Percentiles rank a stretch among this genome's conserved stretches.
Evolutionary conservation across 73 alveolate species (phyloP).

Genomic region (Tetrahymena borealis): DNA sequence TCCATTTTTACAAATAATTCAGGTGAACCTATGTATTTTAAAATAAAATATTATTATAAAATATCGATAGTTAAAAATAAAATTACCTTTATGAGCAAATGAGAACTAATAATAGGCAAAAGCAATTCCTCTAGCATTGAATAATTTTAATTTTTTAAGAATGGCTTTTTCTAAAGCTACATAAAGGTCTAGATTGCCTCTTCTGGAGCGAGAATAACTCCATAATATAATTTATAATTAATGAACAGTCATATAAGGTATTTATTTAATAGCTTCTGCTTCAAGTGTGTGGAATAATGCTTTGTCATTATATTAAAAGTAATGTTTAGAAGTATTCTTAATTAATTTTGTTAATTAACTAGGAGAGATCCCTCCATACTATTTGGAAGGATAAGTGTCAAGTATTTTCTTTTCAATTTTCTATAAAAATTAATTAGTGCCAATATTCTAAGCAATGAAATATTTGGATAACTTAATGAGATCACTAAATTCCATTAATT

Average conservation of each 20-base stretch:
- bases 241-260: neutral
- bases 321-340: conserved; percentile 25
- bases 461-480: conserved; percentile 9
- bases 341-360: conserved; percentile 8
- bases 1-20: neutral
- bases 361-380: conserved; percentile 4
- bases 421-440: conserved; percentile 9
- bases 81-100: neutral
- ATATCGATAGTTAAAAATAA: neutral
- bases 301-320: conserved; percentile 25
- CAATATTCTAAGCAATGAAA: conserved; percentile 11
- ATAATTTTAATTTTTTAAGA: neutral
- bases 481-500: neutral
- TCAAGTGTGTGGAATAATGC: conserved; percentile 26
- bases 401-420: conserved; percentile 3
- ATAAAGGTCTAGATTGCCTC: neutral
- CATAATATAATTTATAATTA: neutral
- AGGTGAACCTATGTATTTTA: neutral
- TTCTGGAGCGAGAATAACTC: neutral
- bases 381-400: conserved; percentile 1
- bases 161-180: neutral
- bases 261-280: neutral
- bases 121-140: neutral
- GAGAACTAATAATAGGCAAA: neutral
- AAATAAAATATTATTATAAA: neutral